Evolutionary conservation across 1,139 yeast species (phyloP), one percentile per base, ranked within the genome.

Genomic region (Nakaseomyces glabratus): DNA sequence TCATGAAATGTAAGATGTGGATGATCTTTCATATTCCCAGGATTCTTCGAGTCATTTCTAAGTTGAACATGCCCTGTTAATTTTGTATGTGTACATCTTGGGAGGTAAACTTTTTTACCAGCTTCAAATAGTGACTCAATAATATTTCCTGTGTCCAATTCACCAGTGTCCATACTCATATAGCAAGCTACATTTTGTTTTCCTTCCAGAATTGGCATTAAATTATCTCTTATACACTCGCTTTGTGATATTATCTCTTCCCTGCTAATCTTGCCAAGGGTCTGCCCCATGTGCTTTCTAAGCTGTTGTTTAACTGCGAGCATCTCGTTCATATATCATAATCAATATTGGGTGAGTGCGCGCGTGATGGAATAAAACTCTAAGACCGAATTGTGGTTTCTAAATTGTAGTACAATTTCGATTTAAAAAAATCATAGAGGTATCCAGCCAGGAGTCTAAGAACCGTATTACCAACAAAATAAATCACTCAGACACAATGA

Each of bases 1-100:
- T 63, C 58, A 20, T 80, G 60, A 71, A 86, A 80, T 13, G 68
- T 63, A 42, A 86, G 53, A 47, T 75, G 76, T 12, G 73, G 65
- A 33, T 48, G 52, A 25, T 44, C 44, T n/a, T 18, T 26, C 5
- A 6, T 10, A 12, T 10, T 3, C 6, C 14, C 30, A 4, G 28
- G 28, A 13, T 25, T 11, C 2, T 17, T 15, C 11, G 14, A 9
- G 9, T 38, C 35, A 5, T 34, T 38, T 35, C 55, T 34, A 22
- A 53, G 35, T 17, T 35, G 35, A 2, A 36, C 37, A 24, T 52
- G 58, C 4, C 51, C 49, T 6, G 57, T 46, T 14, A 31, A 37
- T 13, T 18, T 31, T 3, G 57, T 53, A 13, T 42, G 34, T 1
- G 58, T 52, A 35, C 60, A 55, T 18, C 59, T 44, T 6, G 60